These are phyloP conservation scores for Pythium sukuiense DNA, from an alignment of 352 stramenopile genomes.

Conservation along the genomic window DNA sequence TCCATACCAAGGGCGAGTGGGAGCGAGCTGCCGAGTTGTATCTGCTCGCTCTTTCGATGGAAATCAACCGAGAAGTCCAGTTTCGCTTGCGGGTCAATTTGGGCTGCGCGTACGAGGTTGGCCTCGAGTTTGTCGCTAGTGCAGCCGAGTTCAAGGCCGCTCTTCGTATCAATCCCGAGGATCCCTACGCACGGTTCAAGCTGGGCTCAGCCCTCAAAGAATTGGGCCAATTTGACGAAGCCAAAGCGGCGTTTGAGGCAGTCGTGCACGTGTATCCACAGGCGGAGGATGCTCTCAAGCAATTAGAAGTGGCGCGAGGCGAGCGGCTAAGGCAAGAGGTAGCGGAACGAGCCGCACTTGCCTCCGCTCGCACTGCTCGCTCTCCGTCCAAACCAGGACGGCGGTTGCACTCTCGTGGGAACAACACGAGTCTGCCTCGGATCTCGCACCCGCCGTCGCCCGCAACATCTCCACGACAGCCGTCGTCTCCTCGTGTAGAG, in stretches of 20 bases:
- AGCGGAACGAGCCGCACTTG: constrained; percentile 28
- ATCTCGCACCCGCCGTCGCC: constrained; percentile 6
- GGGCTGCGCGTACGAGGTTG: constrained; percentile 58
- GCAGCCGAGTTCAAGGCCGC: constrained; percentile 45
- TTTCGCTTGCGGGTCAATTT: constrained; percentile 71
- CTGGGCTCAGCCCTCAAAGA: constrained; percentile 47
- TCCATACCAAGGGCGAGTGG: constrained; percentile 65
- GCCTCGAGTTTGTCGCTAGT: constrained; percentile 37
- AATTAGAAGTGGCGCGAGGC: constrained; percentile 32
- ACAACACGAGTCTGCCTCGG: constrained; percentile 6
- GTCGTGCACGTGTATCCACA: constrained; percentile 54
- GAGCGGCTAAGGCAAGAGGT: constrained; percentile 27
- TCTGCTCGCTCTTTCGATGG: constrained; percentile 53
- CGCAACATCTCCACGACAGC: neutral
- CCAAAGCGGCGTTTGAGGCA: constrained; percentile 35
- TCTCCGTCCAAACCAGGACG: constrained; percentile 21
- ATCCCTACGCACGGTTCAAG: constrained; percentile 64
- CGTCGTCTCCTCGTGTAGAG: neutral
- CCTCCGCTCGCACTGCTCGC: constrained; percentile 26
- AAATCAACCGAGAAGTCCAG: constrained; percentile 51
- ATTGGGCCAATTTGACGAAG: constrained; percentile 41
- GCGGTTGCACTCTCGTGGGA: constrained; percentile 11
- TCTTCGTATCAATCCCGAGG: constrained; percentile 40
- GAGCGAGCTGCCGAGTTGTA: constrained; percentile 74
- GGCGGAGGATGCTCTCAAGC: constrained; percentile 42